phyloP scores from a whole-genome alignment of 345 rosid species.

The Brassica nigra region DNA sequence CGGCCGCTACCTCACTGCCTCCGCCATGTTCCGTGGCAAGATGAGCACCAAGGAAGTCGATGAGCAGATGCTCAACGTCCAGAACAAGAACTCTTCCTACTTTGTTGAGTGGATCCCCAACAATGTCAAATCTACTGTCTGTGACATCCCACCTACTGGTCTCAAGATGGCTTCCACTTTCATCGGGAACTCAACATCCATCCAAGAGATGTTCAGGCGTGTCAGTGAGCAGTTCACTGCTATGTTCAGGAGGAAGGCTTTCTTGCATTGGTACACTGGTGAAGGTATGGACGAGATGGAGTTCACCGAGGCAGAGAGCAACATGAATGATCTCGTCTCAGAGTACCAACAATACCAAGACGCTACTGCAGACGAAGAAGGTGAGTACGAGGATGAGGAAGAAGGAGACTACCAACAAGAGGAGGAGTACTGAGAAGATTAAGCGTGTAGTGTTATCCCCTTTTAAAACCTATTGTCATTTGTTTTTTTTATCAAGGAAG shows the following conservation, averaged over 20 bases:
- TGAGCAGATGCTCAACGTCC: slow-evolving; percentile 85
- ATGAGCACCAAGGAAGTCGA: slow-evolving; percentile 94
- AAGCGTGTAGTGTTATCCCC: not conserved
- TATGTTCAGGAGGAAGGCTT: slow-evolving; percentile 44
- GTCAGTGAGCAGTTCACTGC: slow-evolving; percentile 41
- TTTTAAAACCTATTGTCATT: not conserved
- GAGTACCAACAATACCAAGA: slow-evolving; percentile 92
- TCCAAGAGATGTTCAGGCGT: slow-evolving; percentile 42
- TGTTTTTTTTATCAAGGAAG: not conserved
- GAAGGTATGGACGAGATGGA: slow-evolving; percentile 99
- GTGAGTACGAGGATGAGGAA: slow-evolving; percentile 56
- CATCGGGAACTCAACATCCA: slow-evolving; percentile 73
- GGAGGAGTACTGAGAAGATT: slow-evolving; percentile 36
- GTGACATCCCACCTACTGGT: slow-evolving; percentile 76
- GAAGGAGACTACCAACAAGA: slow-evolving; percentile 38
- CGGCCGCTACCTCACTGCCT: slow-evolving; percentile 81
- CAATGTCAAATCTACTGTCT: slow-evolving; percentile 78
- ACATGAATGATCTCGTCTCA: slow-evolving; percentile 88
- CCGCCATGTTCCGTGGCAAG: slow-evolving; percentile 85
- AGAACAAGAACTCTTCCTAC: slow-evolving; percentile 88
- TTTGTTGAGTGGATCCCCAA: slow-evolving; percentile 59
- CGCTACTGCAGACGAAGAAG: slow-evolving; percentile 63
- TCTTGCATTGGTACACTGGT: slow-evolving; percentile 80
- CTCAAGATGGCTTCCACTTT: slow-evolving; percentile 73
- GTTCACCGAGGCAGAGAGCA: slow-evolving; percentile 88